Evolutionary conservation across 2,329 filamentous ascomycete species (phyloP).

Genomic region (Coniella lustricola): DNA sequence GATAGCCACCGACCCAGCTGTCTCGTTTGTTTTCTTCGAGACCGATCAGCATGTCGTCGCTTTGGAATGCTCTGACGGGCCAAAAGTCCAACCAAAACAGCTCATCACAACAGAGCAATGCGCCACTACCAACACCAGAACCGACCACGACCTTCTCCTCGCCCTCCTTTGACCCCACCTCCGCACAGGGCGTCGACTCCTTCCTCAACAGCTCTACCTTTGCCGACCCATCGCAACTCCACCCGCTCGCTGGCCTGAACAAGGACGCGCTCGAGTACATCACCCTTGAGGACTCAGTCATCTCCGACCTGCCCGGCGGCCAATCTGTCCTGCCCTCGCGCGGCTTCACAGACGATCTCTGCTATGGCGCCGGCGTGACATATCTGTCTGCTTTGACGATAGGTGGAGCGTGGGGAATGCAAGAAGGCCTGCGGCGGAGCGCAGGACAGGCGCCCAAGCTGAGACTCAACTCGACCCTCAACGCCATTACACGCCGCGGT

Average conservation of each 20-base stretch:
- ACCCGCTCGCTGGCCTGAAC: conserved; percentile 89
- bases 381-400: conserved; percentile 81
- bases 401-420: conserved; percentile 86
- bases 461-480: conserved; percentile 87
- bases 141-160: conserved; percentile 45
- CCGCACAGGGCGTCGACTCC: conserved; percentile 73
- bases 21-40: conserved; percentile 6
- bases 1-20: neutral
- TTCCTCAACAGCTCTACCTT: conserved; percentile 74
- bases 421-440: conserved; percentile 80
- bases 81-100: conserved; percentile 40
- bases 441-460: conserved; percentile 76
- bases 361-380: conserved; percentile 92
- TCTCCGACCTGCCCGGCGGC: conserved; percentile 78
- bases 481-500: conserved; percentile 85
- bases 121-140: conserved; percentile 40
- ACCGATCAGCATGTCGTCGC: conserved; percentile 41
- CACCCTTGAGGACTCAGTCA: conserved; percentile 81
- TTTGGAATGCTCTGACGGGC: conserved; percentile 57
- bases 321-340: conserved; percentile 87
- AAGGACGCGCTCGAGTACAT: conserved; percentile 93
- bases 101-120: conserved; percentile 31
- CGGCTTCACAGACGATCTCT: conserved; percentile 96
- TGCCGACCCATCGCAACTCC: conserved; percentile 80
- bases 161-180: conserved; percentile 61